Percentiles rank a stretch among this genome's conserved stretches.
Conservation (phyloP, 1,284 basidiomycete species). For the Fomitopsis pinicola region DNA sequence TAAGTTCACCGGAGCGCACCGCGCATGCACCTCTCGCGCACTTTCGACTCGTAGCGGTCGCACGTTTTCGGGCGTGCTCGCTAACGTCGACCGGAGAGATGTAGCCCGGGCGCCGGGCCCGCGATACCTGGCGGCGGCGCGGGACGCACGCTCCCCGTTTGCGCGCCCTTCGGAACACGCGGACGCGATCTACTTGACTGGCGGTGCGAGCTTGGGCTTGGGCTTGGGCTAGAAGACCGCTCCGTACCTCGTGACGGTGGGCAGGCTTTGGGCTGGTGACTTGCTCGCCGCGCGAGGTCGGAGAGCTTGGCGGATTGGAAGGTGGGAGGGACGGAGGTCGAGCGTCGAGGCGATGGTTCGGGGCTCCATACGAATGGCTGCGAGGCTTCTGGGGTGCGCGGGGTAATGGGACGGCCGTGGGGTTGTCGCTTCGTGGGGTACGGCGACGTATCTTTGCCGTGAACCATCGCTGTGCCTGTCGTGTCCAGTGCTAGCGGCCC, state of each 20-base stretch:
- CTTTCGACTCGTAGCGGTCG: slow-evolving; percentile 75
- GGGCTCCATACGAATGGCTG: slow-evolving; percentile 42
- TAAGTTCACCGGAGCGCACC: slow-evolving; percentile 38
- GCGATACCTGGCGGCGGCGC: slow-evolving; percentile 44
- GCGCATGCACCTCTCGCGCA: slow-evolving; percentile 63
- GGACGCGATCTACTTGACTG: slow-evolving; percentile 3
- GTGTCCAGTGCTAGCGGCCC: not conserved
- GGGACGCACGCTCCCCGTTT: slow-evolving; percentile 59
- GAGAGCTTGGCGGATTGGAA: slow-evolving; percentile 31
- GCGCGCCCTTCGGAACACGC: slow-evolving; percentile 20
- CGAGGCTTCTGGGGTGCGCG: slow-evolving; percentile 37
- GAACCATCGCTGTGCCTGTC: slow-evolving; percentile 25
- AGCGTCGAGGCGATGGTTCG: slow-evolving; percentile 11
- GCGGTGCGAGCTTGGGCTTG: slow-evolving; percentile 23
- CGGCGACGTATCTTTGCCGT: slow-evolving; percentile 38
- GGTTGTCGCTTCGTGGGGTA: slow-evolving; percentile 34
- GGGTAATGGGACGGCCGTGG: slow-evolving; percentile 21
- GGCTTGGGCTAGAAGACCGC: slow-evolving; percentile 23
- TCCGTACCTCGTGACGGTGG: slow-evolving; percentile 17
- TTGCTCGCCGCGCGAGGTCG: slow-evolving; percentile 63
- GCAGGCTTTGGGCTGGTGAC: slow-evolving; percentile 8
- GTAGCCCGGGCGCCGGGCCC: slow-evolving; percentile 20
- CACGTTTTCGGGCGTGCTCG: slow-evolving; percentile 83
- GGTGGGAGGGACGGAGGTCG: slow-evolving; percentile 1
- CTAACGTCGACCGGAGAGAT: slow-evolving; percentile 39